These are phyloP conservation scores for Epichloe bromicola DNA, from an alignment of 2,329 filamentous ascomycete species.

Conservation along the genomic window DNA sequence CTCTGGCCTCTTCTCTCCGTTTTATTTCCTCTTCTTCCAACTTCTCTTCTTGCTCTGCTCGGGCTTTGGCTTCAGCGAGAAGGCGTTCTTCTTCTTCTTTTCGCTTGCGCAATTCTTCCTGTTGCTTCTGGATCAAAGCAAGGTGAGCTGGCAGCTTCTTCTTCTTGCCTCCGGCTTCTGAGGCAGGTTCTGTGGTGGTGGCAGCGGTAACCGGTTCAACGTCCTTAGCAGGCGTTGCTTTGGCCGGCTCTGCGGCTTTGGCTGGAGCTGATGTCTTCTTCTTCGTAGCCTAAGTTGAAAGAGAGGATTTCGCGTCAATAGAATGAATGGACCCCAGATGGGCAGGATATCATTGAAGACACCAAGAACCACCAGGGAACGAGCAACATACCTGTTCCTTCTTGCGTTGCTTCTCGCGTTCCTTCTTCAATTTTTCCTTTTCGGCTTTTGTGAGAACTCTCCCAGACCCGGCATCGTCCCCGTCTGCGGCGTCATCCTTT, in stretches of 20 bases:
- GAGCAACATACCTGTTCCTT: conserved; percentile 67
- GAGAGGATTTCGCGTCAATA: neutral
- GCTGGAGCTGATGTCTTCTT: conserved; percentile 49
- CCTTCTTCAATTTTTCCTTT: conserved; percentile 96
- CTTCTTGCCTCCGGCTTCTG: conserved; percentile 52
- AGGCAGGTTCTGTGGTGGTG: conserved; percentile 21
- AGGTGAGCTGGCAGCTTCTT: conserved; percentile 80
- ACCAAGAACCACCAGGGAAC: neutral
- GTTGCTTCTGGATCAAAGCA: conserved; percentile 64
- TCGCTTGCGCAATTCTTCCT: conserved; percentile 57
- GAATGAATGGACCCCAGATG: neutral
- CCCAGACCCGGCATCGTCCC: conserved; percentile 42
- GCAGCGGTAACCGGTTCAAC: conserved; percentile 37
- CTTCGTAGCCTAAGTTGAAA: conserved; percentile 49
- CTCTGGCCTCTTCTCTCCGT: conserved; percentile 59
- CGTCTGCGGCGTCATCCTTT: conserved; percentile 36
- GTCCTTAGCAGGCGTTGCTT: conserved; percentile 22
- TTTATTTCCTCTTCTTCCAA: conserved; percentile 53
- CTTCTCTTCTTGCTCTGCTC: conserved; percentile 52
- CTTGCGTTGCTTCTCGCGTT: conserved; percentile 95
- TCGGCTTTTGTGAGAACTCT: conserved; percentile 90
- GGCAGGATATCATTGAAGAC: neutral
- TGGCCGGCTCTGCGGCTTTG: conserved; percentile 16
- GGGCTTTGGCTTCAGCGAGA: conserved; percentile 50
- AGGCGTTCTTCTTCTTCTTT: conserved; percentile 53